Base-by-base conservation (phyloP, 345 rosid genomes). In the Eucalyptus globulus region DNA sequence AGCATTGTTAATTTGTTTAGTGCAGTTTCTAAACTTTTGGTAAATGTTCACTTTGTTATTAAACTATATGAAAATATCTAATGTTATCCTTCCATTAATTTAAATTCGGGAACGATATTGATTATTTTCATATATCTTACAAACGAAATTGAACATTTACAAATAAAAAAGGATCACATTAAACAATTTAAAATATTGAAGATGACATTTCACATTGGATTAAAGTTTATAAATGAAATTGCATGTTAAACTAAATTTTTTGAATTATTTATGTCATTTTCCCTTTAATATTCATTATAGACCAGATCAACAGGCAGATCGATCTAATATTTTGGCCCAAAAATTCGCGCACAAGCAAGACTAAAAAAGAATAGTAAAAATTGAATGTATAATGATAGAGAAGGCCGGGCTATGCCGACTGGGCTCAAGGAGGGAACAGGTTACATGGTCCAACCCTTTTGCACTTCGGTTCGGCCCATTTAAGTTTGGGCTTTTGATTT, bases 171-270 rank as follows among this genome's bases (percentile, higher is more conserved):
- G 26, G 5, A 53, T 21, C 26, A 19, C 58, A 53, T 19, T 19
- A 19, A 53, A 53, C 26, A 53, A 53, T 3, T 53, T 53, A 19
- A 53, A 53, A 53, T 0, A 19, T 3, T 53, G 58, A 53, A 8
- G 2, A 53, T 53, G 26, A 53, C 58, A 53, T 53, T 16, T 53
- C 5, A 53, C 58, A 53, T 53, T 53, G 26, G 5, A 53, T 53
- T 53, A 53, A 53, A 56, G 29, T 24, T 24, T 0, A 56, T 56
- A 10, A 56, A 9, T 0, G 0, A 56, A 56, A 56, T 56, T 56
- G 5, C 14, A 24, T 8, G 3, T 56, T 56, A 0, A 24, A 6
- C 6, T 22, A 24, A 56, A 53, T 2, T 0, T 2, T 56, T 22
- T 56, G 13, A 24, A 56, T 24, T 56, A 24, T 56, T 10, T 22